A percentile compares a stretch with the other conserved stretches of the same genome.
Evolutionary conservation across 306 rosid genomes (phyloP).

Genomic region (Biancaea sappan): DNA sequence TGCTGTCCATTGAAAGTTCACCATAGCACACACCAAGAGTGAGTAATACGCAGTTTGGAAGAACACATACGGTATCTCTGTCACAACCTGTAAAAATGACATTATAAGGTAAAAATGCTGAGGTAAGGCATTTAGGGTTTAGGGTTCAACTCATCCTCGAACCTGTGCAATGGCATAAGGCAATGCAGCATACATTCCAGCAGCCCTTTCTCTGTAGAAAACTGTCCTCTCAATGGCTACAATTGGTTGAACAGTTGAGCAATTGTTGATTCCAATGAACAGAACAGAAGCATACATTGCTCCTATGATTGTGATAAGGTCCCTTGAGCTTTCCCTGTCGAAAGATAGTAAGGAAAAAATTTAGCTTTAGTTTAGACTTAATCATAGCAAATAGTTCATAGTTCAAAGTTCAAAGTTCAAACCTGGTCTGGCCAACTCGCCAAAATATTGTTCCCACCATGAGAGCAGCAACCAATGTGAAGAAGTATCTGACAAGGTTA

Average conservation of each 20-base stretch:
- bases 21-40: slow-evolving; percentile 82
- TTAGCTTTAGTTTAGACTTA: slow-evolving; percentile 35
- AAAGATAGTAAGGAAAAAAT: slow-evolving; percentile 19
- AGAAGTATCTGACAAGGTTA: slow-evolving; percentile 81
- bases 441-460: slow-evolving; percentile 87
- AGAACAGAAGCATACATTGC: slow-evolving; percentile 88
- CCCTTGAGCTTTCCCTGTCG: slow-evolving; percentile 58
- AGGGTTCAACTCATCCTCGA: slow-evolving; percentile 18
- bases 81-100: slow-evolving; percentile 59
- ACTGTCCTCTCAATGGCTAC: slow-evolving; percentile 89
- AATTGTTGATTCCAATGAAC: slow-evolving; percentile 86
- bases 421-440: slow-evolving; percentile 77
- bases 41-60: slow-evolving; percentile 74
- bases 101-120: background rate
- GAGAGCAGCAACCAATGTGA: slow-evolving; percentile 77
- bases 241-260: slow-evolving; percentile 88
- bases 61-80: slow-evolving; percentile 79
- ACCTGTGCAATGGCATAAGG: slow-evolving; percentile 97
- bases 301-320: slow-evolving; percentile 71
- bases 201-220: slow-evolving; percentile 92
- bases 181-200: slow-evolving; percentile 94
- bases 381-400: slow-evolving; percentile 33
- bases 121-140: too few species aligned
- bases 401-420: background rate
- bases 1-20: slow-evolving; percentile 77